phyloP scores from a whole-genome alignment of 495 filamentous ascomycete species.

The Oleoguttula mirabilis region DNA sequence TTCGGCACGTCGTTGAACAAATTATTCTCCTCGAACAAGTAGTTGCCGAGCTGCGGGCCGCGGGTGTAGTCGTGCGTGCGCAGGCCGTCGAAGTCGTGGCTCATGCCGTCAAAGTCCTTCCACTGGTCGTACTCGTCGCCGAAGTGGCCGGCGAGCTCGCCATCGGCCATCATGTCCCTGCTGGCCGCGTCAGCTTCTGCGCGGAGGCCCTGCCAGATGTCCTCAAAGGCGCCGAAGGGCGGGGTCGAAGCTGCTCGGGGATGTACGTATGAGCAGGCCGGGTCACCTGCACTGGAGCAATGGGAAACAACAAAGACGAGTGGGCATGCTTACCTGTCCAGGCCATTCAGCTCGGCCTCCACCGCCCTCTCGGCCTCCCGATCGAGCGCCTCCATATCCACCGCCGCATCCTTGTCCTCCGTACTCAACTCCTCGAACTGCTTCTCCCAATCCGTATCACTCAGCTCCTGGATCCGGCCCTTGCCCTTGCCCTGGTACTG shows the following conservation, averaged over 20 bases:
- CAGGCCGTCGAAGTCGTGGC: conserved; percentile 19
- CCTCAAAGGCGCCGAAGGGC: conserved; percentile 80
- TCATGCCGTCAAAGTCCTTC: conserved; percentile 57
- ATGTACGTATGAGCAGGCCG: no score
- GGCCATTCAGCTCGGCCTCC: conserved; percentile 77
- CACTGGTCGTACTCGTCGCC: conserved; percentile 60
- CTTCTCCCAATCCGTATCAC: conserved; percentile 88
- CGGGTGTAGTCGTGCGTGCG: conserved; percentile 42
- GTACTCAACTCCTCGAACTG: conserved; percentile 86
- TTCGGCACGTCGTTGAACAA: conserved; percentile 62
- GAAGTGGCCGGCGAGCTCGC: conserved; percentile 46
- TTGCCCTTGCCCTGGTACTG: conserved; percentile 64
- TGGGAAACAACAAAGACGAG: no score
- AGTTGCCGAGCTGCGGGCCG: conserved; percentile 71
- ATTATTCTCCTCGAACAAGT: conserved; percentile 91
- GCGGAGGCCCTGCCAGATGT: conserved; percentile 53
- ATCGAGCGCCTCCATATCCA: conserved; percentile 44
- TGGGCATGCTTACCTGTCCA: conserved; percentile 75
- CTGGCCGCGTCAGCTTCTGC: conserved; percentile 61
- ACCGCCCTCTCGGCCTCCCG: conserved; percentile 62
- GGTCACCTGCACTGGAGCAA: no score
- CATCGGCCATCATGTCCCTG: conserved; percentile 57
- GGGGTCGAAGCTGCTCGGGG: no score
- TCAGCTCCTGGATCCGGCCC: conserved; percentile 79
- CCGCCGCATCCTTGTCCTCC: conserved; percentile 40